A percentile compares a stretch with the other conserved stretches of the same genome.
These are phyloP conservation scores for Lavandula angustifolia DNA, from an alignment of 257 asterid species.

Conservation along the genomic window DNA sequence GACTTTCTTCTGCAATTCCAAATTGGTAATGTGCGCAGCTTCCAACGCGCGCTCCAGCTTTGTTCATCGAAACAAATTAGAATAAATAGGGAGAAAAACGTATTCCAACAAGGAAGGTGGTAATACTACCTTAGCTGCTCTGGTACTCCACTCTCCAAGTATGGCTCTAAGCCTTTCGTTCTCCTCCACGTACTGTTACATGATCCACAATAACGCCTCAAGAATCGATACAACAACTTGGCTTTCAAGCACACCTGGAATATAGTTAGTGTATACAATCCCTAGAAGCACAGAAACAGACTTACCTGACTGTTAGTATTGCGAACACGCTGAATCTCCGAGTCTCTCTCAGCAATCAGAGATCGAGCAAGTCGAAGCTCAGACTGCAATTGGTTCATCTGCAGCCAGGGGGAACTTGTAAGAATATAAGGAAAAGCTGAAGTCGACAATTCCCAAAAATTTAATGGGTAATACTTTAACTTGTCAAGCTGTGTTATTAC, in stretches of 20 bases:
- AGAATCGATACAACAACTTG: slow-evolving; percentile 17
- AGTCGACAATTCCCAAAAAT: slow-evolving; percentile 4
- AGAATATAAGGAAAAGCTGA: slow-evolving; percentile 18
- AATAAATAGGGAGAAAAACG: slow-evolving; percentile 2
- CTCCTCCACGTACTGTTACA: slow-evolving; percentile 88
- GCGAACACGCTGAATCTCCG: slow-evolving; percentile 76
- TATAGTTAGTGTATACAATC: slow-evolving; percentile 3
- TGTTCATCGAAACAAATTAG: slow-evolving; percentile 30
- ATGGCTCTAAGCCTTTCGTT: slow-evolving; percentile 95
- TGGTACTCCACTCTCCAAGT: slow-evolving; percentile 94
- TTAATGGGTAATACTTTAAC: not conserved
- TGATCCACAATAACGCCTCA: slow-evolving; percentile 21
- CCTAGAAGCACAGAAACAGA: not conserved
- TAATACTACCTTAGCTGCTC: slow-evolving; percentile 84
- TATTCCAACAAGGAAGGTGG: slow-evolving; percentile 5
- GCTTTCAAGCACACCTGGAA: not conserved
- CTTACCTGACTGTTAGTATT: slow-evolving; percentile 81
- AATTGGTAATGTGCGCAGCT: slow-evolving; percentile 65
- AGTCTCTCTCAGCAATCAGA: slow-evolving; percentile 87
- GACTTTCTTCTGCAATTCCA: slow-evolving; percentile 82
- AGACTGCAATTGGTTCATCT: slow-evolving; percentile 96
- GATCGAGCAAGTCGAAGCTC: slow-evolving; percentile 92
- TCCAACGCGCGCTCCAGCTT: slow-evolving; percentile 96
- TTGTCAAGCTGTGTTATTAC: slow-evolving; percentile 41
- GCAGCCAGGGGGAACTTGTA: slow-evolving; percentile 37